Base-by-base conservation (phyloP, 31 red algal genomes). In the Endocladia muricata region DNA sequence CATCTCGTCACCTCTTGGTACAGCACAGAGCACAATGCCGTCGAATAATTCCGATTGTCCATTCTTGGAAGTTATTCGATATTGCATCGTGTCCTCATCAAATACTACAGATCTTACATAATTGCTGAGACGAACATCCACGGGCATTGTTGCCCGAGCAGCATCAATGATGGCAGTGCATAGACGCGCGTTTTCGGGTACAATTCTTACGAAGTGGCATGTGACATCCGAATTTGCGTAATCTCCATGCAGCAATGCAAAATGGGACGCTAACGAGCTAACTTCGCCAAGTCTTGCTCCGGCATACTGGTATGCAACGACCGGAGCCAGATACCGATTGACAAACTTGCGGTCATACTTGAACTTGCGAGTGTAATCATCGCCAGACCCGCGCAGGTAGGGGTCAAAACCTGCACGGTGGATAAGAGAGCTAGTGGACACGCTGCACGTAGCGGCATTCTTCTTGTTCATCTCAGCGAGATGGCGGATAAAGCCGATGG, bases 1-100 rank as follows among this genome's bases (percentile, higher is more conserved):
- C 60, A 87, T 60, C 52, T 78, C 83, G 2, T 42, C 83, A 9
- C 73, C 83, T 29, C 35, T 60, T 29, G 66, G 62, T 19, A 74
- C 77, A 1, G 73, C 74, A 70, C 87, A 90, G 59, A 82, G 41
- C 25, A 91, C 55, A 1, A 91, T 67, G 9, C 79, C 88, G 41
- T 91, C 88, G 67, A 91, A 91, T 26, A 43, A 36, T 44, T 78
- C 79, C 3, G 23, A 40, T 23, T 28, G 15, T 32, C 35, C 72
- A 3, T 68, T 65, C 3, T 56, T 28, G 35, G 41, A 74, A 13
- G 61, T 55, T 17, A 83, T 34, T 28, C 63, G 49, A 21, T 79
- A 78, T 23, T 64, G 55, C 13, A 59, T 77, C 9, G 21, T 52
- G 21, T 37, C 21, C 13, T 73, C 66, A n/a, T 26, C 21, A 41